Percentiles rank a stretch among this genome's conserved stretches.
These are phyloP conservation scores for Aspergillus oerlinghausenensis DNA, from an alignment of 2,329 filamentous ascomycete genomes.

Conservation along the genomic window DNA sequence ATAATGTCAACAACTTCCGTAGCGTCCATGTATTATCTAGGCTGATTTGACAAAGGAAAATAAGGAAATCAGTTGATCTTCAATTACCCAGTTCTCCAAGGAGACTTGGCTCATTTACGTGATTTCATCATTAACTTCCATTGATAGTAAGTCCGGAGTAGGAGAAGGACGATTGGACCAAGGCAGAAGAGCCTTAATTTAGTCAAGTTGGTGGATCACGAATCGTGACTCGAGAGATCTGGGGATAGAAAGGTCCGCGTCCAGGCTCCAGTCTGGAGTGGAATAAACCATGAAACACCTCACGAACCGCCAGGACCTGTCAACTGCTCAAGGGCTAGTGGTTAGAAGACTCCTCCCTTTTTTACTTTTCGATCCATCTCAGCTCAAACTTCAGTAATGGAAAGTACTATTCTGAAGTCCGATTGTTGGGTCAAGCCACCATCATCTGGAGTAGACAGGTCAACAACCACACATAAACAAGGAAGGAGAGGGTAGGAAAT, in stretches of 20 bases:
- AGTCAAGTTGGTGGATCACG: conserved; percentile 16
- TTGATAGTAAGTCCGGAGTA: not conserved
- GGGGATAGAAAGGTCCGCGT: conserved; percentile 9
- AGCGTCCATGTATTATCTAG: not conserved
- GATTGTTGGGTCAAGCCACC: not conserved
- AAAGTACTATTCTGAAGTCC: not conserved
- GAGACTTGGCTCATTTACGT: not conserved
- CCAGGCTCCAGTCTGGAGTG: not conserved
- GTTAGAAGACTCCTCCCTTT: not conserved
- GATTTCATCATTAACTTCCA: not conserved
- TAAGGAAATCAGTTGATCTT: not conserved
- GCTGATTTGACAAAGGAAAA: not conserved
- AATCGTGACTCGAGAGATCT: conserved; percentile 13
- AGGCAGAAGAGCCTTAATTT: not conserved
- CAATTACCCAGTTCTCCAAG: not conserved
- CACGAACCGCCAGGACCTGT: not conserved
- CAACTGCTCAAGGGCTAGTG: too few species aligned
- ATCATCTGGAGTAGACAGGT: not conserved
- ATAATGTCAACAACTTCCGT: not conserved
- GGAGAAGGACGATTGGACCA: not conserved
- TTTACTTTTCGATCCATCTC: not conserved
- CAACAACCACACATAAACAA: conserved; percentile 4
- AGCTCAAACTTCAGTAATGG: not conserved
- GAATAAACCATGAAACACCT: not conserved
- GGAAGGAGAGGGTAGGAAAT: conserved; percentile 8